Evolutionary conservation across 805 yeast genomes (phyloP).

Genomic region (Isabelozyma gotoi): DNA sequence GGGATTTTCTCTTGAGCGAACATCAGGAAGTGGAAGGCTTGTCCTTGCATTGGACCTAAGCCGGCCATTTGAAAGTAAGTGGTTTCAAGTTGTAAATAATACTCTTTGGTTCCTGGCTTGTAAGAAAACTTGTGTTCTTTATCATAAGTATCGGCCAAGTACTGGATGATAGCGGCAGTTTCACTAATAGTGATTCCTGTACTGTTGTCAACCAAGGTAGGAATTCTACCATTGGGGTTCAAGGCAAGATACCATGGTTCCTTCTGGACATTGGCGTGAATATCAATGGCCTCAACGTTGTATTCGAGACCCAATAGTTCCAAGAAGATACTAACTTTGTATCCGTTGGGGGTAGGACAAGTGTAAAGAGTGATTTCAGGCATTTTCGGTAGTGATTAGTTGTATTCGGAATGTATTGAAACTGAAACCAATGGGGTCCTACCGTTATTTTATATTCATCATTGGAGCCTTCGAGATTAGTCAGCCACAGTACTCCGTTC

Average conservation of each 20-base stretch:
- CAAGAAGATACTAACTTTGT: constrained; percentile 38
- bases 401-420: no score
- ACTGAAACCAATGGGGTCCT: no score
- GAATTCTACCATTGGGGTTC: constrained; percentile 66
- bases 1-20: constrained; percentile 52
- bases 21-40: constrained; percentile 47
- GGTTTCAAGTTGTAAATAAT: constrained; percentile 56
- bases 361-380: constrained; percentile 11
- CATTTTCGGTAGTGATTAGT: background rate
- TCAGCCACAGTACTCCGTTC: no score
- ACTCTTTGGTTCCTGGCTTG: constrained; percentile 34
- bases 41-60: constrained; percentile 65
- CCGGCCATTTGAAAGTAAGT: constrained; percentile 58
- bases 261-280: constrained; percentile 47
- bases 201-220: constrained; percentile 45
- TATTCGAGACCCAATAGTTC: constrained; percentile 45
- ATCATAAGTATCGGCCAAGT: constrained; percentile 62
- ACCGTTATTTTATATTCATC: no score
- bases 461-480: no score
- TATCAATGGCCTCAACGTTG: constrained; percentile 40
- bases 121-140: constrained; percentile 47
- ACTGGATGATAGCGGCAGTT: constrained; percentile 61
- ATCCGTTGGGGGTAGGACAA: constrained; percentile 45
- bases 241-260: constrained; percentile 55
- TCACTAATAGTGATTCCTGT: constrained; percentile 53